These are phyloP conservation scores for Uronychia setigera DNA, from an alignment of 73 alveolate species.

Conservation along the genomic window DNA sequence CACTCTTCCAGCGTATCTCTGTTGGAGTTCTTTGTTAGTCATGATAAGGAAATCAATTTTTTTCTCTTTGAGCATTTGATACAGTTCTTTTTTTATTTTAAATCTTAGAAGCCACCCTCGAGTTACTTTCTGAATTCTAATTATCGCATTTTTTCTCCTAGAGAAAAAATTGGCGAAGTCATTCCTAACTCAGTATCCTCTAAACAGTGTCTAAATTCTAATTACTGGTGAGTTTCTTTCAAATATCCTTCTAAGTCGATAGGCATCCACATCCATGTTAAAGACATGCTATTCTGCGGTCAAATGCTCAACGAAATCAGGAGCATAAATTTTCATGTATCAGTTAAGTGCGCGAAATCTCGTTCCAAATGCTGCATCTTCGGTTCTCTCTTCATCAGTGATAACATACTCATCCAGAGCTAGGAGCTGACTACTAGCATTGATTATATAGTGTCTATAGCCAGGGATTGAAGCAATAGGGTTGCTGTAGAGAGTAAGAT, in stretches of 20 bases:
- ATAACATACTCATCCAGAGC: slow-evolving; percentile 60
- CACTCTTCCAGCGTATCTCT: slow-evolving; percentile 16
- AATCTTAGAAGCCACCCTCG: slow-evolving; percentile 49
- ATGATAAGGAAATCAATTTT: slow-evolving; percentile 42
- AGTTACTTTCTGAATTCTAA: slow-evolving; percentile 48
- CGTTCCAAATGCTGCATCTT: slow-evolving; percentile 58
- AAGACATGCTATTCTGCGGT: slow-evolving; percentile 65
- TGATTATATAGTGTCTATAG: slow-evolving; percentile 60
- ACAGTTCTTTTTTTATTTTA: slow-evolving; percentile 56
- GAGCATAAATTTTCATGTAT: slow-evolving; percentile 55
- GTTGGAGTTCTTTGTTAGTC: slow-evolving; percentile 48
- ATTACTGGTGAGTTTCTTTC: slow-evolving; percentile 60
- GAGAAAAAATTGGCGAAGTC: slow-evolving; percentile 10
- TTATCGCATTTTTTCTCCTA: slow-evolving; percentile 25
- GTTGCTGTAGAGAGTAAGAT: slow-evolving; percentile 58
- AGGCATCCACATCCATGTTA: slow-evolving; percentile 60
- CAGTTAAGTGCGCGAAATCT: slow-evolving; percentile 58
- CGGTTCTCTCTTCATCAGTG: slow-evolving; percentile 72
- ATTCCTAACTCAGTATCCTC: slow-evolving; percentile 53
- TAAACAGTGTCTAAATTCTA: slow-evolving; percentile 40
- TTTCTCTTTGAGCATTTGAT: slow-evolving; percentile 44
- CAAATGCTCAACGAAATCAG: slow-evolving; percentile 46
- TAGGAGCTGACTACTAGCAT: slow-evolving; percentile 33
- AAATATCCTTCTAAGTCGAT: slow-evolving; percentile 51
- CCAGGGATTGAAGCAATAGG: slow-evolving; percentile 64